These are phyloP conservation scores for Kodamaea neixiangensis DNA, from an alignment of 805 yeast genomes.

Conservation along the genomic window DNA sequence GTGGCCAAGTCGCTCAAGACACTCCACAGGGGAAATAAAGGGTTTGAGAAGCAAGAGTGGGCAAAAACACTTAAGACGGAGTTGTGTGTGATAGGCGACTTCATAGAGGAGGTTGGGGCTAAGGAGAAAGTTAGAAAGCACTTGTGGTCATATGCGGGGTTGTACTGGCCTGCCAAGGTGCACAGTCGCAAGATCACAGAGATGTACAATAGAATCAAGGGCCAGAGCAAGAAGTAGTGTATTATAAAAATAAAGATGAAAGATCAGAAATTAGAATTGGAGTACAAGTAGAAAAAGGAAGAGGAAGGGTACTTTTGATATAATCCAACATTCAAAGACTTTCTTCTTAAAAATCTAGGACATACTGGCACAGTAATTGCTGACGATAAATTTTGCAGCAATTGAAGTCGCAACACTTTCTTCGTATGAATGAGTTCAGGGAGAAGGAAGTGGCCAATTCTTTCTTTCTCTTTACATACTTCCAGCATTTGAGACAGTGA, in stretches of 20 bases:
- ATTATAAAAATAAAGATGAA: neutral
- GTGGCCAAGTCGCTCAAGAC: slow-evolving; percentile 66
- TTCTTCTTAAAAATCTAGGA: no score
- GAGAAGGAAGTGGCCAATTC: no score
- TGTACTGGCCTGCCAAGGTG: slow-evolving; percentile 88
- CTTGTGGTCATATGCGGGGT: slow-evolving; percentile 80
- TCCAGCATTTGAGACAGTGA: no score
- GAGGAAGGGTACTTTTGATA: no score
- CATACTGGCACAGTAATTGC: no score
- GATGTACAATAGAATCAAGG: slow-evolving; percentile 69
- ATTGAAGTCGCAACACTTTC: no score
- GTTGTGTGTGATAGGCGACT: slow-evolving; percentile 71
- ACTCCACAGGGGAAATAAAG: slow-evolving; percentile 69
- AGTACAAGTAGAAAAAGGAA: neutral
- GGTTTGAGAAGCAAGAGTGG: slow-evolving; percentile 76
- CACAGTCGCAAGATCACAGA: slow-evolving; percentile 68
- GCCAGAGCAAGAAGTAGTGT: slow-evolving; percentile 3
- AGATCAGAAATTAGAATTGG: neutral
- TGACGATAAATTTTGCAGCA: no score
- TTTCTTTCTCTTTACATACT: no score
- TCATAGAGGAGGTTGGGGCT: slow-evolving; percentile 49
- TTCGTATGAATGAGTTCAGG: no score
- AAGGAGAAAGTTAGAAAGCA: slow-evolving; percentile 55
- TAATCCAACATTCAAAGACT: no score
- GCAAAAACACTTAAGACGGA: slow-evolving; percentile 69